These are phyloP conservation scores for Aureobasidium sp. DNA, from an alignment of 2,329 filamentous ascomycete genomes.

Conservation along the genomic window DNA sequence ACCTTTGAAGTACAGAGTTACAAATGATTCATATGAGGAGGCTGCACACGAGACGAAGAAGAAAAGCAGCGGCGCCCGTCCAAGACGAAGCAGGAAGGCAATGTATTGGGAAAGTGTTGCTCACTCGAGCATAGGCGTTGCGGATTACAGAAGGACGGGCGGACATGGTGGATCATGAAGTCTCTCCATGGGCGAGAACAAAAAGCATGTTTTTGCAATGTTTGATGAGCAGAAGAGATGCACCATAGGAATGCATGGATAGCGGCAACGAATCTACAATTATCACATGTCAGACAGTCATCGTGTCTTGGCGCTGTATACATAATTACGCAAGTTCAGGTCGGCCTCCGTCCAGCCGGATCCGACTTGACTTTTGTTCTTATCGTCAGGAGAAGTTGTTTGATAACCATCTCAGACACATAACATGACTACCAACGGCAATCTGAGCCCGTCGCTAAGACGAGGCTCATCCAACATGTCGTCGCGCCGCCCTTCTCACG, in stretches of 20 bases:
- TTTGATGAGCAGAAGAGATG: background rate
- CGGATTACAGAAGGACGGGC: constrained; percentile 7
- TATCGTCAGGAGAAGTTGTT: background rate
- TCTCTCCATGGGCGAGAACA: background rate
- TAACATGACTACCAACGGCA: constrained; percentile 7
- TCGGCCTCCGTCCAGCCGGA: background rate
- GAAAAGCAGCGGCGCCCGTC: constrained; percentile 6
- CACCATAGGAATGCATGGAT: background rate
- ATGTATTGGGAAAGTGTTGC: constrained; percentile 7
- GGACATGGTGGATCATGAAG: background rate
- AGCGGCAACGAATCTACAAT: constrained; percentile 7
- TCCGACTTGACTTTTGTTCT: background rate
- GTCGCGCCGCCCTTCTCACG: constrained; percentile 41
- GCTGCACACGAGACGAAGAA: background rate
- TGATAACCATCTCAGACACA: background rate
- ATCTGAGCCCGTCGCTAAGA: constrained; percentile 1
- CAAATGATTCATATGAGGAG: background rate
- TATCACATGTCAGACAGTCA: constrained; percentile 9
- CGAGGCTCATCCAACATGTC: constrained; percentile 31
- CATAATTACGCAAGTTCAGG: background rate
- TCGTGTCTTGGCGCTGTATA: background rate
- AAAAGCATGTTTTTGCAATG: constrained; percentile 8
- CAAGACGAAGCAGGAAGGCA: constrained; percentile 17
- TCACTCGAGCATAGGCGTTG: background rate
- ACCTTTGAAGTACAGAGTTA: background rate